Base-by-base conservation (phyloP, 306 rosid genomes). In the Comarum palustre region DNA sequence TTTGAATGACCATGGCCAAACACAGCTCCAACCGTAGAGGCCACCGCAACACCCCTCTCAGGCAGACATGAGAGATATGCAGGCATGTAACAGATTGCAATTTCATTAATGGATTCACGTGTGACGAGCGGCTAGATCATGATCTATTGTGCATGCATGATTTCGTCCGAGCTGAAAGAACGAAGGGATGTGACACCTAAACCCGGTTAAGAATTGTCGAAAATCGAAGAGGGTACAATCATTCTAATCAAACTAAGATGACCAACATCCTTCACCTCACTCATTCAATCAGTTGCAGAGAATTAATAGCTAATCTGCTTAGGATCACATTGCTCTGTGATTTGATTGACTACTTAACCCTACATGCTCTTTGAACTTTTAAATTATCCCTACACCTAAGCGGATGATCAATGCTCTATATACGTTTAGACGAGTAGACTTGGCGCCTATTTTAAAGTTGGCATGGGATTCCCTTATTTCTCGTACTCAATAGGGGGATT, bases 21-120 rank as follows among this genome's bases (percentile, higher is more conserved):
- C 47, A 74, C 65, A 73, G 20, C 32, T 19, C 38, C 8, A 50
- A 74, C 13, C 38, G 19, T 3, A 20, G 6, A 20, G 55, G 57
- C 42, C 71, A 66, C 72, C 66, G 42, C 72, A 51, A 11, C 64
- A n/a, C 19, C 42, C 43, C 58, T 25, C 24, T 42, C 42, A 17
- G 29, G n/a, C 57, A 42, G 57, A 58, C 68, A 72, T 58, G 41
- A 59, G 65, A 59, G 36, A 25, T 52, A 71, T 71, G 57, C 57
- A 72, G 46, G 68, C 31, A 58, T 62, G 45, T 32, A 34, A 62
- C 25, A 19, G 1, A 3, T 17, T 16, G 20, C 67, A 8, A 61
- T 1, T 1, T 27, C 34, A 16, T 55, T 24, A 12, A 58, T 58
- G 38, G 64, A 12, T 27, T 58, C 64, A 27, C n/a, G 38, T 13